Percentiles rank a stretch among this genome's conserved stretches.
Evolutionary conservation across 345 rosid genomes (phyloP).

Genomic region (Syzygium aromaticum): DNA sequence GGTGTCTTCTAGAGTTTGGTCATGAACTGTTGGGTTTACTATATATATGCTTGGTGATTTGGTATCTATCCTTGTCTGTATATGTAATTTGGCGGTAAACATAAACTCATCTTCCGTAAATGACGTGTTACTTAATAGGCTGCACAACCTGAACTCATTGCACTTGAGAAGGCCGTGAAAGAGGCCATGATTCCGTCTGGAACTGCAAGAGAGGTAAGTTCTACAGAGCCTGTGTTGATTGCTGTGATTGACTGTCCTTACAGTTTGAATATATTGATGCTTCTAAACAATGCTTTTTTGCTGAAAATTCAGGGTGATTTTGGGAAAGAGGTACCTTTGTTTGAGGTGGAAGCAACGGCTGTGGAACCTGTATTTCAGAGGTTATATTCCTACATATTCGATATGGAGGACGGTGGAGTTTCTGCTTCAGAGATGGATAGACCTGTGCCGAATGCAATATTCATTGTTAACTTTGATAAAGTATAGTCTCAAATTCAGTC

Average conservation of each 20-base stretch:
- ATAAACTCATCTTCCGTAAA: background rate
- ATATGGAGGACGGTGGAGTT: slow-evolving; percentile 39
- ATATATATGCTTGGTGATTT: background rate
- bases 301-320: slow-evolving; percentile 47
- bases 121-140: slow-evolving; percentile 30
- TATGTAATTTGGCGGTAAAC: background rate
- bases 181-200: slow-evolving; percentile 85
- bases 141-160: slow-evolving; percentile 83
- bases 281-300: background rate
- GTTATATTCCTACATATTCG: slow-evolving; percentile 78
- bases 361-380: slow-evolving; percentile 73
- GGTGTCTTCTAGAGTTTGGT: background rate
- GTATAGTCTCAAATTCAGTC: slow-evolving; percentile 25
- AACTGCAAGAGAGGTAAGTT: slow-evolving; percentile 74
- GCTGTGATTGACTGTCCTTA: background rate
- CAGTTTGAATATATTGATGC: background rate
- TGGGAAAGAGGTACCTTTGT: slow-evolving; percentile 87
- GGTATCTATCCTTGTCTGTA: background rate
- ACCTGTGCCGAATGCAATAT: slow-evolving; percentile 83
- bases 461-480: slow-evolving; percentile 93
- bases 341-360: slow-evolving; percentile 82
- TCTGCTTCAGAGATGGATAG: slow-evolving; percentile 50
- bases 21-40: background rate
- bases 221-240: background rate
- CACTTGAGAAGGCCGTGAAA: slow-evolving; percentile 78